Evolutionary conservation across 495 filamentous ascomycete species (phyloP).

Genomic region (Aspergillus biplanus): DNA sequence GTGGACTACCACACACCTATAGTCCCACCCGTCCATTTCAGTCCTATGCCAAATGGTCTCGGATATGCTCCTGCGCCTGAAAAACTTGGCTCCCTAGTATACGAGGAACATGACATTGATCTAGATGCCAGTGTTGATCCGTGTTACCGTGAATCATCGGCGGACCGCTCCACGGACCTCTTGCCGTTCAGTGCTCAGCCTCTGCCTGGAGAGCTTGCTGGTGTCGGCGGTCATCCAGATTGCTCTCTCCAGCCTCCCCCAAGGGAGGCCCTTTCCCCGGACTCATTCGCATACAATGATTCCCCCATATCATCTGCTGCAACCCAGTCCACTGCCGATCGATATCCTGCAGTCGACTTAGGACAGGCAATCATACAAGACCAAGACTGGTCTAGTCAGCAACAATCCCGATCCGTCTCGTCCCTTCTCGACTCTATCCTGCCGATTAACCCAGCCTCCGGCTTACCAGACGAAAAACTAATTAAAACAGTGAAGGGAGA

Average conservation of each 20-base stretch:
- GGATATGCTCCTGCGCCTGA: constrained; percentile 4
- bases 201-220: constrained; percentile 27
- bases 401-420: constrained; percentile 21
- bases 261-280: constrained; percentile 4
- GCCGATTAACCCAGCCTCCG: constrained; percentile 39
- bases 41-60: constrained; percentile 6
- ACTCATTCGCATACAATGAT: constrained; percentile 20
- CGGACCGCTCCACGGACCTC: constrained; percentile 9
- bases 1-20: constrained; percentile 1
- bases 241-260: constrained; percentile 19
- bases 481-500: constrained; percentile 9
- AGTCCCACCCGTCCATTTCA: background rate
- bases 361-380: constrained; percentile 22
- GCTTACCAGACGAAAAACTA: constrained; percentile 18
- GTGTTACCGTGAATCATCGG: constrained; percentile 15
- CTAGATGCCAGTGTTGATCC: constrained; percentile 25
- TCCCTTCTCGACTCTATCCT: constrained; percentile 30
- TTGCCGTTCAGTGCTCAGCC: constrained; percentile 10
- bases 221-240: constrained; percentile 27
- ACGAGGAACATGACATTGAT: constrained; percentile 25
- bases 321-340: constrained; percentile 23
- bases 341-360: constrained; percentile 20
- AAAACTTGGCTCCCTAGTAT: constrained; percentile 2
- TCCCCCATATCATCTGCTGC: constrained; percentile 22
- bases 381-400: constrained; percentile 17